Base-by-base conservation (phyloP, 1,284 basidiomycete species). In the Sanghuangporus weigelae region DNA sequence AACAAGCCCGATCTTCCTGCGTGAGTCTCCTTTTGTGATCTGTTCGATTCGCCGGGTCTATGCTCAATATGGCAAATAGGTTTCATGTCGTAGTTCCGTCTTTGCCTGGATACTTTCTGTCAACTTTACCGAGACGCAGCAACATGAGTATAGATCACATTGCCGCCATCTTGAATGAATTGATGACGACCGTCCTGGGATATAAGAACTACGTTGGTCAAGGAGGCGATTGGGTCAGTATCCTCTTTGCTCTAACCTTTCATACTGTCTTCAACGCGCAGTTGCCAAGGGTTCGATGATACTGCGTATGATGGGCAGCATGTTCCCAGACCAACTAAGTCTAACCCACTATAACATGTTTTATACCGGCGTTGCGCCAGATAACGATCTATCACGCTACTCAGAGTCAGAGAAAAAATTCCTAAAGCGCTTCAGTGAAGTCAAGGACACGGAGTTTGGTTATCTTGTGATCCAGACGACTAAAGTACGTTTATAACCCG, bases 41-140 rank as follows among this genome's bases (percentile, higher is more conserved):
- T 31, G 26, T 31, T 31, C 5, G 26, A 31, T 31, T 31, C 26
- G 26, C 5, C 26, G 26, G 5, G 5, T 4, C 5, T 31, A 31
- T 4, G 26, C 5, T 31, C 26, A 4, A 31, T 31, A 4, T 31
- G 26, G 26, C 26, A 31, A 5, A 12, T 49, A 71, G 69, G n/a
- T 71, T 69, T 54, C 64, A 71, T 44, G 60, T 71, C 10, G 64
- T 71, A 39, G 59, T 68, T 10, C 70, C 70, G n/a, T 71, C 70
- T 36, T 61, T 70, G 40, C 69, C 70, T 10, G 68, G 69, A 23
- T 69, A 67, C 57, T 68, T 69, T 42, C 63, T 68, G 23, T 71
- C 70, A 11, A 66, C 67, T 3, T 57, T 65, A 10, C 68, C 68
- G 5, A 60, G 60, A 39, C 65, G 66, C 14, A 54, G 58, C 23